Base-by-base conservation (phyloP, 306 rosid genomes). In the Vigna reflexopilosa region DNA sequence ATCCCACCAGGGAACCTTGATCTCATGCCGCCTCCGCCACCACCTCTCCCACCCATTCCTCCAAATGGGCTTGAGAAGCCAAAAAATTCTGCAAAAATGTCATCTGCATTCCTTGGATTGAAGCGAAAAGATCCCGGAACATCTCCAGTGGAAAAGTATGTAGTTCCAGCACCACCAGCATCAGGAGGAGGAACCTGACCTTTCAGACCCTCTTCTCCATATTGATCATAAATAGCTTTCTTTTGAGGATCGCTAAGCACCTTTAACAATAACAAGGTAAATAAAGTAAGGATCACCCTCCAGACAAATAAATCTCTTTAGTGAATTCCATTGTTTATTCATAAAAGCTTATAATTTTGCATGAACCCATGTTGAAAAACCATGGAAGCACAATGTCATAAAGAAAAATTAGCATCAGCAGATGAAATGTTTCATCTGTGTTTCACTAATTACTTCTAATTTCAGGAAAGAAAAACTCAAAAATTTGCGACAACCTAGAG, bases 191-290 rank as follows among this genome's bases (percentile, higher is more conserved):
- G 96, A 62, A 84, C 87, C 70, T 85, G 91, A 69, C 96, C 96
- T 78, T 88, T 88, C 8, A 90, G 34, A 48, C 93, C 96, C 72
- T 89, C 93, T 66, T 91, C 96, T 15, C 96, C 96, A 70, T 87
- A 89, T 66, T 91, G 96, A 77, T 89, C 96, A 81, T 91, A 89
- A 17, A 91, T 59, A 2, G 87, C 88, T 77, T 81, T 85, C 84
- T 91, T 91, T 56, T 89, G 87, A 45, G 96, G 86, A 86, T 91
- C 96, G 78, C 93, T 89, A 15, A 91, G 90, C 17, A 91, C 96
- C 96, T 90, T 42, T 59, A 48, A 72, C 22, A 72, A 72, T 76
- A 54, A 52, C 70, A 70, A 44, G 30, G 8, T 3, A 62, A 74
- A 20, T 34, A 32, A 11, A 61, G 49, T 79, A 45, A 87, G 76